Evolutionary conservation across 1,139 yeast genomes (phyloP), one percentile per base, ranked within the genome.

Genomic region (Torulaspora globosa): DNA sequence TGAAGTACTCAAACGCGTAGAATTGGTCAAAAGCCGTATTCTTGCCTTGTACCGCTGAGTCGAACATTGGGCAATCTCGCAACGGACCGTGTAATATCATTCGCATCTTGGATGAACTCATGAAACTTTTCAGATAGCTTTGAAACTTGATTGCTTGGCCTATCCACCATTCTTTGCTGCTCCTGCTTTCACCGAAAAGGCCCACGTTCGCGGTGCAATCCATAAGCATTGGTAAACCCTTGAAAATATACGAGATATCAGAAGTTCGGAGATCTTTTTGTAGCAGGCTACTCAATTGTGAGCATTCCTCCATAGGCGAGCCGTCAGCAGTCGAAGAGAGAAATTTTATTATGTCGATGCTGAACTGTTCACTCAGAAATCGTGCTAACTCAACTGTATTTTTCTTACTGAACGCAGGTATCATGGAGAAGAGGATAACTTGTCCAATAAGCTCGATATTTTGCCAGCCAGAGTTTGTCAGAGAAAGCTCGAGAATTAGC

Each of bases 221-320:
- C 23, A 64, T 66, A 59, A 71, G 64, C 39, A 68, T 65, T 1
- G 69, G 64, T 3, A 63, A 53, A 0, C 76, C 76, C 49, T 68
- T 70, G 32, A 78, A 50, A 2, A 78, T 51, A 63, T 75, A 74
- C 18, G 68, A 60, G 0, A 65, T 55, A 0, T 66, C 64, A 3
- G 69, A 33, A 0, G 40, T 36, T 0, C 51, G 43, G 19, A 72
- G 50, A 45, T 73, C 64, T 9, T 58, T 53, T 47, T 75, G 72
- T 39, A 80, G 52, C 0, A 53, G 44, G 35, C 66, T 67, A 29
- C 72, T 59, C 14, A 60, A 57, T 1, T 58, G 57, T 0, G 76
- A 65, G 10, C 73, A 70, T 50, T 77, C 82, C n/a, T 72, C 72
- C 68, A 73, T 70, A 1, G 77, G 66, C 1, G 72, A 60, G 3